These are phyloP conservation scores for Penicillium sp. DNA, from an alignment of 2,329 filamentous ascomycete genomes.

Conservation along the genomic window DNA sequence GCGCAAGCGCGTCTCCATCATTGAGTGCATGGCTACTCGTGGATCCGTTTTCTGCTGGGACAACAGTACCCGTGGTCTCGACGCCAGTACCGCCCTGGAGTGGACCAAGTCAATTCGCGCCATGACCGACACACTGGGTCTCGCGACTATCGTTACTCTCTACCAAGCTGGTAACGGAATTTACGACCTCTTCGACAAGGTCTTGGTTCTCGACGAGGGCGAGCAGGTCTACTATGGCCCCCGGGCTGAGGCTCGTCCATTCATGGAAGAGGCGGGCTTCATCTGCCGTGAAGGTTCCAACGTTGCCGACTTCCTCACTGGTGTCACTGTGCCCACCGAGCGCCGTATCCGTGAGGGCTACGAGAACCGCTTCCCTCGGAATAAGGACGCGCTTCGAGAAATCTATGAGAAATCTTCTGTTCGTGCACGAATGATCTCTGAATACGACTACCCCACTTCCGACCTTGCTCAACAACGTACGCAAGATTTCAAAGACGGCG, in stretches of 20 bases:
- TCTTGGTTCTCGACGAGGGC: conserved; percentile 65
- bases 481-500: conserved; percentile 53
- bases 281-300: conserved; percentile 61
- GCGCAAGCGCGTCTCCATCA: conserved; percentile 66
- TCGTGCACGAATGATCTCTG: conserved; percentile 51
- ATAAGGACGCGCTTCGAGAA: conserved; percentile 43
- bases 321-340: conserved; percentile 58
- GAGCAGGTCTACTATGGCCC: conserved; percentile 66
- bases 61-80: conserved; percentile 64
- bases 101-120: conserved; percentile 62
- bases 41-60: conserved; percentile 66
- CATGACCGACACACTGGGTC: conserved; percentile 62
- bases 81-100: conserved; percentile 64
- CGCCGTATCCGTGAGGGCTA: conserved; percentile 43
- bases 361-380: conserved; percentile 45
- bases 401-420: conserved; percentile 55
- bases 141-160: conserved; percentile 62
- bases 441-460: conserved; percentile 57
- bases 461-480: conserved; percentile 51
- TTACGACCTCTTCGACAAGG: conserved; percentile 69
- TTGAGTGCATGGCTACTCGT: conserved; percentile 60
- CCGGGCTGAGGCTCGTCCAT: conserved; percentile 56
- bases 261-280: conserved; percentile 65
- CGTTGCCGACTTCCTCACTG: conserved; percentile 64
- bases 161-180: conserved; percentile 72